Percentiles rank a stretch among this genome's conserved stretches.
Conservation (phyloP, 1,284 basidiomycete genomes). For the Inonotus obliquus region DNA sequence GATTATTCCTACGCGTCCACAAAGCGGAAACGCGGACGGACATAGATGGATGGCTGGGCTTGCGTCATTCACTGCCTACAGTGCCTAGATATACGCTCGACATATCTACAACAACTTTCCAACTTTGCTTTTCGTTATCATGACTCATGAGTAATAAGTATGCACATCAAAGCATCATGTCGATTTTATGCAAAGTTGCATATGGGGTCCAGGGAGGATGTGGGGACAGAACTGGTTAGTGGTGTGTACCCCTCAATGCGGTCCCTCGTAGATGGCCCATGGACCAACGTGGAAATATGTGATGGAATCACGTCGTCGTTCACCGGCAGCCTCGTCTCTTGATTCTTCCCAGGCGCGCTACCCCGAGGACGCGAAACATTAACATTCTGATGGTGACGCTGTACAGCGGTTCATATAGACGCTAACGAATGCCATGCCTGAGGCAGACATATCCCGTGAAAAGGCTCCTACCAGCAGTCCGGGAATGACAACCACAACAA, state of each 20-base stretch:
- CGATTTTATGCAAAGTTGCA: not conserved
- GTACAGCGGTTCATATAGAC: slow-evolving; percentile 55
- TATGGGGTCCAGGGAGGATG: slow-evolving; percentile 18
- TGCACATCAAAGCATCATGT: too few relatives aligned
- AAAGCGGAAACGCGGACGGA: too few relatives aligned
- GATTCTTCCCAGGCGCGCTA: slow-evolving; percentile 65
- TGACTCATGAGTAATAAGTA: slow-evolving; percentile 9
- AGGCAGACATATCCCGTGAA: slow-evolving; percentile 24
- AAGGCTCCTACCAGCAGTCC: too few relatives aligned
- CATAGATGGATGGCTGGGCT: too few relatives aligned
- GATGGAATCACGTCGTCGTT: slow-evolving; percentile 63
- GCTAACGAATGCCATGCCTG: slow-evolving; percentile 42
- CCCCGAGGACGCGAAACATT: slow-evolving; percentile 52
- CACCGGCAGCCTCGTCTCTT: slow-evolving; percentile 68
- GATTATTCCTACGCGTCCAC: too few relatives aligned
- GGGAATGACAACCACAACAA: too few relatives aligned
- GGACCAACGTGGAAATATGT: slow-evolving; percentile 41
- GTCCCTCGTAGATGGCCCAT: slow-evolving; percentile 81
- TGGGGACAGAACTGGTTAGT: slow-evolving; percentile 66
- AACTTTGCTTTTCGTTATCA: slow-evolving; percentile 60
- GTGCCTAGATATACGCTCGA: slow-evolving; percentile 64
- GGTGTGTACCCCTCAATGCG: slow-evolving; percentile 85
- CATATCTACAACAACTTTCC: slow-evolving; percentile 61
- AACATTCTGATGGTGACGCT: slow-evolving; percentile 55
- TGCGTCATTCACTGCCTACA: too few relatives aligned